Base-by-base conservation (phyloP, 2,329 filamentous ascomycete genomes). In the Cladosporium phlei region DNA sequence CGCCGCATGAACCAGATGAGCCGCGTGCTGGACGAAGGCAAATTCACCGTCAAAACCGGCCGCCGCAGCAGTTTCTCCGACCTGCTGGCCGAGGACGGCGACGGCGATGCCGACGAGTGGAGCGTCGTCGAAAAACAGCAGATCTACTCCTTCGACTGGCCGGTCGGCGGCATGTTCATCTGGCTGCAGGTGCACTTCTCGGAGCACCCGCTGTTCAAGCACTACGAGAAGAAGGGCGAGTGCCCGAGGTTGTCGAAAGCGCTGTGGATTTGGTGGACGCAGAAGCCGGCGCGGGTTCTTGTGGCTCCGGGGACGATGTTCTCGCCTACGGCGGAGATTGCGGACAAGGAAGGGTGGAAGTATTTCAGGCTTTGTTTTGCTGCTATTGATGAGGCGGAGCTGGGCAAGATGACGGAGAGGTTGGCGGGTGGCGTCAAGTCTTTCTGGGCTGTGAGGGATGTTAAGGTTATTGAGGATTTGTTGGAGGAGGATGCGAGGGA, bases 111-210 rank as follows among this genome's bases (percentile, higher is more conserved):
- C 16, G 68, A 77, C 30, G 85, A 86, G 48, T 93, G 86, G 83
- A 78, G 83, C 49, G 77, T 90, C 49, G 76, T 94, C 37, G 82
- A 83, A 59, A 89, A 86, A 68, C 84, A 79, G 1, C 75, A 77
- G 50, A 77, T 95, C 55, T 86, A 83, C 65, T 79, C 82, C 35
- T 95, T 94, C 61, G 68, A 77, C 55, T 88, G 86, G 76, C 89
- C 90, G 1, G 79, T 85, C 21, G 90, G 83, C 27, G 90, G 90
- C 61, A 96, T 96, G 89, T 96, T 95, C 65, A 68, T 94, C 47
- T 96, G 90, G 90, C 59, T 95, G 3, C 76, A 79, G 47, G 68
- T 93, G 51, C 75, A 81, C 61, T 85, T 89, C 57, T 78, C 84
- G 46, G 71, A 73, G 2, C 89, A 95, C 61, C 87, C 88, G 10